Evolutionary conservation across 257 asterid species (phyloP).

Genomic region (Nicotiana paniculata): DNA sequence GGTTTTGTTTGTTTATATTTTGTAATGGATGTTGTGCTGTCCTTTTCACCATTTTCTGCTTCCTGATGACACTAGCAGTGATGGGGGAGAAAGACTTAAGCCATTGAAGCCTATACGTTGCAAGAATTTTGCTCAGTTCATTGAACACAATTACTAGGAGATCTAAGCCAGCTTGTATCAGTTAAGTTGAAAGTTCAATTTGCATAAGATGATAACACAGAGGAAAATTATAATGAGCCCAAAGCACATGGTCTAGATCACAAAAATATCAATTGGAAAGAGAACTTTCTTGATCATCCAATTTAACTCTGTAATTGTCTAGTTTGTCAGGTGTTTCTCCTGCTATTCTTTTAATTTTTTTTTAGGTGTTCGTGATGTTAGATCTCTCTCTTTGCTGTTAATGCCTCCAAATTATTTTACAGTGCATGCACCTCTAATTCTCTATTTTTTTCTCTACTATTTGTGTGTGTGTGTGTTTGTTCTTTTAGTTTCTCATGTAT

Average conservation of each 20-base stretch:
- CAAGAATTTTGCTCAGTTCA: not conserved
- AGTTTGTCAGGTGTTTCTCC: not conserved
- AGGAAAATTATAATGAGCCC: not conserved
- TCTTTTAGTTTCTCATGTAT: not conserved
- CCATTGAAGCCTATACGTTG: slow-evolving; percentile 2
- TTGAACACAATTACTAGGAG: not conserved
- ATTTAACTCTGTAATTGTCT: not conserved
- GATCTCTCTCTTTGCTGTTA: not conserved
- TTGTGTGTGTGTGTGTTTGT: not conserved
- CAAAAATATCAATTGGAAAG: not conserved
- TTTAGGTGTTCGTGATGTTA: not conserved
- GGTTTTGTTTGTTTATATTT: not conserved
- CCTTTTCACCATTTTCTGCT: not conserved
- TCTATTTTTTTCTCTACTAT: not conserved
- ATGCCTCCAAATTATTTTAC: not conserved
- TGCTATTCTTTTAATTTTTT: not conserved
- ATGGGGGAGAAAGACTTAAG: not conserved
- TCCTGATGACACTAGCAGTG: not conserved
- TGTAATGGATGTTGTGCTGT: not conserved
- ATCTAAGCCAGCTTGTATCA: not conserved
- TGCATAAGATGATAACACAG: not conserved
- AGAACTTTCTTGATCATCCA: not conserved
- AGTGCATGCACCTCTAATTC: not conserved
- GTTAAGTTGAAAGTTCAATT: not conserved
- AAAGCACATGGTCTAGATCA: not conserved